Evolutionary conservation across 2,329 filamentous ascomycete species (phyloP).

Genomic region (Teratosphaeriaceae sp.): DNA sequence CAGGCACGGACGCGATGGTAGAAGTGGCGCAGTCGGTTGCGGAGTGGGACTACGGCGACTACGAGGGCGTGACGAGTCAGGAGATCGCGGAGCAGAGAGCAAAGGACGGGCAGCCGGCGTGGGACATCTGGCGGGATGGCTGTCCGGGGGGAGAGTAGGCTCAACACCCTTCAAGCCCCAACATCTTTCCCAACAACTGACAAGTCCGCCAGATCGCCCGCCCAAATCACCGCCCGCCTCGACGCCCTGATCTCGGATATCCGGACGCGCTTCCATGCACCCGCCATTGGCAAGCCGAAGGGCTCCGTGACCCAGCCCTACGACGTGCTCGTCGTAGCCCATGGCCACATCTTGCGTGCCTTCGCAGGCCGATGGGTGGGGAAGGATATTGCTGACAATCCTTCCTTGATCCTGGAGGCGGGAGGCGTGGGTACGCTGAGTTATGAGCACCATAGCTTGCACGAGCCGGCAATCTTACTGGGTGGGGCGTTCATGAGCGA

Average conservation of each 20-base stretch:
- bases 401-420: constrained; percentile 72
- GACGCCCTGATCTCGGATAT: constrained; percentile 74
- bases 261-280: constrained; percentile 42
- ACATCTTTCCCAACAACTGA: not conserved
- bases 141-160: constrained; percentile 65
- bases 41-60: constrained; percentile 59
- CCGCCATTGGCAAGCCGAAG: constrained; percentile 48
- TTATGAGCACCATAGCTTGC: constrained; percentile 44
- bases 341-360: constrained; percentile 81
- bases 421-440: constrained; percentile 47
- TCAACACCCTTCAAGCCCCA: not conserved
- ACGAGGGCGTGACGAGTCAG: constrained; percentile 50
- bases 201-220: constrained; percentile 50
- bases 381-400: constrained; percentile 65
- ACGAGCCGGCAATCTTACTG: constrained; percentile 46
- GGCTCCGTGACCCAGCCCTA: constrained; percentile 34
- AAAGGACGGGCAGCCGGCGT: constrained; percentile 48
- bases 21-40: constrained; percentile 46
- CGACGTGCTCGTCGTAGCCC: constrained; percentile 75
- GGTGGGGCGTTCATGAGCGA: constrained; percentile 47
- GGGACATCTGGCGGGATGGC: constrained; percentile 86
- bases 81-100: constrained; percentile 45
- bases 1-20: constrained; percentile 37
- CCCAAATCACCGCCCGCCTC: constrained; percentile 64
- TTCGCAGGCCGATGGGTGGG: constrained; percentile 83